Base-by-base conservation (phyloP, 768 basidiomycete genomes). In the Rhizopogon sp. region DNA sequence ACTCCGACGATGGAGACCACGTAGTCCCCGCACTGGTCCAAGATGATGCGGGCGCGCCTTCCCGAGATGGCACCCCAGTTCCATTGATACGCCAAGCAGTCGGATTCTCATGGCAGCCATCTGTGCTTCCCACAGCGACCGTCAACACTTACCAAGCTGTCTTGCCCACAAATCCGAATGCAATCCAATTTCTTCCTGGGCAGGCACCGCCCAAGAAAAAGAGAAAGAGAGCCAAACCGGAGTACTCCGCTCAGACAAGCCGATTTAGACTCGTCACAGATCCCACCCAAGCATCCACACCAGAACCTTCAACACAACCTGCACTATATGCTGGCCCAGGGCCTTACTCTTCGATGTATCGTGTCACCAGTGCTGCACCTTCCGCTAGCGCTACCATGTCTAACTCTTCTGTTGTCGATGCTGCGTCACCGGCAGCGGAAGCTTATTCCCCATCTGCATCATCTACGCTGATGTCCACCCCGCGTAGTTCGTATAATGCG, bases 21-120 rank as follows among this genome's bases (percentile, higher is more conserved):
- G 74, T 68, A 49, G 60, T 76, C 35, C 73, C 74, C 54, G 67
- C 71, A 8, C 64, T 71, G 25, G 72, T 67, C 40, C 69, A 75
- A 50, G 75, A 77, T 58, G 60, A 64, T 49, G 28, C 43, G 17
- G 76, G 79, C 56, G 74, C 78, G 10, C 77, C 81, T 56, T 78
- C 79, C 41, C 78, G 77, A 43, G 66, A 65, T 56, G 62, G 50
- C 13, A 57, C 70, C 20, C 69, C 74, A 39, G 70, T 72, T 6
- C 84, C 84, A 39, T 64, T 86, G 29, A 76, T 86, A 59, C 77
- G 84, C 46, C 78, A 83, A 63, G 73, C 81, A n/a, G 68, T 86
- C 39, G 84, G 72, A 20, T 85, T 85, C 61, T 66, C 74, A 44
- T 74, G 70, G 69, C 54, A 62, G 17, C 64, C 64, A 8, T 68